Base-by-base conservation (phyloP, 306 rosid genomes). In the Spatholobus suberectus region DNA sequence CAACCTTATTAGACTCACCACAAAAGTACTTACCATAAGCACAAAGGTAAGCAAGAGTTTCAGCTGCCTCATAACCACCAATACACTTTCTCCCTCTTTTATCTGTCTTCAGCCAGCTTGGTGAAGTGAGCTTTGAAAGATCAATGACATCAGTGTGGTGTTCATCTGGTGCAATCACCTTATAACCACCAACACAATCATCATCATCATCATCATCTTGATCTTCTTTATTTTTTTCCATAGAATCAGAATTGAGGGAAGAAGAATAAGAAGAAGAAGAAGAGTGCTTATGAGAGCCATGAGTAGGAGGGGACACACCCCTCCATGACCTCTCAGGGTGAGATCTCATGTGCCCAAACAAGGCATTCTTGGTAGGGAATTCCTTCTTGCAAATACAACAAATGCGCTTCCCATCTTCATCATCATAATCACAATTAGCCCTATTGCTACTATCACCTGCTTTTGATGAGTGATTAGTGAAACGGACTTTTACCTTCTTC, bases 261-360 rank as follows among this genome's bases (percentile, higher is more conserved):
- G 73, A 38, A 4, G 0, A 58, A 29, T 18, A 27, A 15, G 17
- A 11, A 57, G 51, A 67, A 4, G 15, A 10, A 67, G 74, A 69
- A 26, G 47, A 32, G 34, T 57, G 11, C 43, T 49, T 35, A 1
- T 66, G 8, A 18, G 24, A 27, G n/a, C n/a, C n/a, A 0, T 1
- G 0, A 2, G 20, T 1, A 3, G 67, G 70, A 27, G 89, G 92
- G 1, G 58, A 86, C 24, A 89, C 35, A 26, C 89, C 92, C 55
- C 74, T 82, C 87, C 87, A 80, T 2, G 55, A 2, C 2, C 89
- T 75, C 54, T 69, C 74, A 13, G 80, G 83, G 52, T 83, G 87
- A 8, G 76, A 71, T 11, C 83, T 62, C 87, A 83, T 83, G 69
- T 83, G 87, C 2, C 87, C 87, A 54, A 34, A 83, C 32, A 78